These are phyloP conservation scores for Canariomyces notabilis DNA, from an alignment of 2,329 filamentous ascomycete species.

Conservation along the genomic window DNA sequence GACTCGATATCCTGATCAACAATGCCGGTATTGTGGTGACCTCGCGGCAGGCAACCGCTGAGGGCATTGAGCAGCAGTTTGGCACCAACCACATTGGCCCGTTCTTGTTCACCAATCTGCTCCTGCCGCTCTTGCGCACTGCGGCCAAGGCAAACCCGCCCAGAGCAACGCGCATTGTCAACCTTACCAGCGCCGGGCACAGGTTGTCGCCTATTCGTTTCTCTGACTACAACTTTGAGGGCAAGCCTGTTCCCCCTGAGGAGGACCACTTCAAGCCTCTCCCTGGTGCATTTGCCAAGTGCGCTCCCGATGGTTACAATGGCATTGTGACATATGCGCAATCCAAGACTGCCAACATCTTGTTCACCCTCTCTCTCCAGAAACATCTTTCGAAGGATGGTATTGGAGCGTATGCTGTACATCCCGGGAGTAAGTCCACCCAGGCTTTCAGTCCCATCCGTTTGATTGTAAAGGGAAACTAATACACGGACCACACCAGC, in stretches of 20 bases:
- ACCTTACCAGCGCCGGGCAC: slow-evolving; percentile 39
- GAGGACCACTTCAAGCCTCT: slow-evolving; percentile 29
- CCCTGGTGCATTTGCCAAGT: slow-evolving; percentile 28
- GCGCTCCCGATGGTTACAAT: slow-evolving; percentile 33
- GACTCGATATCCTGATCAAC: slow-evolving; percentile 39
- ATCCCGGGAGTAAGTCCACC: slow-evolving; percentile 36
- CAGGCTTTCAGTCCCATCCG: too few relatives aligned
- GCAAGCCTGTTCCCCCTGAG: slow-evolving; percentile 33
- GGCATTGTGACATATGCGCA: slow-evolving; percentile 43
- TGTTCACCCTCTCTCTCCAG: slow-evolving; percentile 39
- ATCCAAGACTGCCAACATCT: slow-evolving; percentile 48
- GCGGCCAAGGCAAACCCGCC: slow-evolving; percentile 28
- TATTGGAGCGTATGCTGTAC: slow-evolving; percentile 36
- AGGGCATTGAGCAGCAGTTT: slow-evolving; percentile 33
- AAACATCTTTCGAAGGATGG: slow-evolving; percentile 29
- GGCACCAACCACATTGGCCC: slow-evolving; percentile 48
- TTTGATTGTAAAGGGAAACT: neutral
- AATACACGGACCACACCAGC: slow-evolving; percentile 19
- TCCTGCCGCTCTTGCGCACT: slow-evolving; percentile 39
- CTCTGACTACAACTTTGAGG: slow-evolving; percentile 40
- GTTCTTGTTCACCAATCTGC: slow-evolving; percentile 45
- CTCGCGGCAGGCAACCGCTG: slow-evolving; percentile 31
- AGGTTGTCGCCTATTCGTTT: slow-evolving; percentile 39
- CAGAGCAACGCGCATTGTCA: slow-evolving; percentile 36
- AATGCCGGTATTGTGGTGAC: slow-evolving; percentile 36